Evolutionary conservation across 2,329 filamentous ascomycete genomes (phyloP).

Genomic region (Diaporthe batatas): DNA sequence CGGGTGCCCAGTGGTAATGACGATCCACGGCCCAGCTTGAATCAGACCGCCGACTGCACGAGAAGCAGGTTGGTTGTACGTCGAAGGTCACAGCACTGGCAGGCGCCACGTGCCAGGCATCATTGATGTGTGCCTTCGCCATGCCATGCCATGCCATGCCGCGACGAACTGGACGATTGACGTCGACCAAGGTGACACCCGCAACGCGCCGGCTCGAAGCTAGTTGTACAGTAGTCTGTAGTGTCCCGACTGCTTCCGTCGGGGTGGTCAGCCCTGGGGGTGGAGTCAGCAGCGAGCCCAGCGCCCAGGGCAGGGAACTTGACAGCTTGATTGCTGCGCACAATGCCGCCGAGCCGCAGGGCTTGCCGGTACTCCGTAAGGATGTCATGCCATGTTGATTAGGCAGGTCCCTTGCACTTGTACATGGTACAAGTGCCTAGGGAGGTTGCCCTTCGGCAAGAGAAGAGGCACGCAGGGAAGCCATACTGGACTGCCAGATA

Average conservation of each 20-base stretch:
- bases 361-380: neutral
- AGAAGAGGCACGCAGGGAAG: no score
- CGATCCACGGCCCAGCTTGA: conserved; percentile 24
- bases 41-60: conserved; percentile 23
- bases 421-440: neutral
- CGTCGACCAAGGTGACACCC: neutral
- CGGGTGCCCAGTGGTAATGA: conserved; percentile 11
- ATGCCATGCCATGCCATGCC: neutral
- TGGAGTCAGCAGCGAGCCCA: conserved; percentile 12
- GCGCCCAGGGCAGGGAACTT: neutral
- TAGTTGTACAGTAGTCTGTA: neutral
- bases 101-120: neutral
- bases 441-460: no score
- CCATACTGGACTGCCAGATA: neutral
- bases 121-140: neutral
- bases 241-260: neutral
- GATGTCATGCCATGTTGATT: neutral
- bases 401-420: neutral
- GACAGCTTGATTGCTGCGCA: neutral
- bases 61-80: neutral
- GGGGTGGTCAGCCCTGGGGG: conserved; percentile 31
- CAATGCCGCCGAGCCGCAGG: conserved; percentile 23
- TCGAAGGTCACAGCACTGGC: neutral
- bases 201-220: neutral
- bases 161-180: neutral